A percentile compares a stretch with the other conserved stretches of the same genome.
These are phyloP conservation scores for Plenodomus tracheiphilus DNA, from an alignment of 2,329 filamentous ascomycete genomes.

Conservation along the genomic window DNA sequence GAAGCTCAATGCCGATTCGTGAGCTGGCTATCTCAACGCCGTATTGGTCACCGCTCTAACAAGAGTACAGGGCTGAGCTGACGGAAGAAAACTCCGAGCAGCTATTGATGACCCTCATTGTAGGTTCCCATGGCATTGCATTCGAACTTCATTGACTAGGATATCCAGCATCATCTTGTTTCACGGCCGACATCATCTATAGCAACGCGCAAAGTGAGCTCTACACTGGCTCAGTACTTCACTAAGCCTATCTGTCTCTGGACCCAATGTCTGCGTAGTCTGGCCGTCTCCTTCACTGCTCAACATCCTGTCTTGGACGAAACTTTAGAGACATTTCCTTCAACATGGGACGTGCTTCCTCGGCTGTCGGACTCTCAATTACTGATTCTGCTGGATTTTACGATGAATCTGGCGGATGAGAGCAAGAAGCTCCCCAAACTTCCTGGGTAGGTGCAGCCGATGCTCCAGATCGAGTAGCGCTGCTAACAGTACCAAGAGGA, in stretches of 20 bases:
- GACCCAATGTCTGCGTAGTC: conserved; percentile 66
- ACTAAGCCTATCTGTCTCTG: conserved; percentile 70
- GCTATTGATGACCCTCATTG: conserved; percentile 42
- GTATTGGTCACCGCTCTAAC: conserved; percentile 7
- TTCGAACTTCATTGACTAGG: conserved; percentile 7
- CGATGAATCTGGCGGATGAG: conserved; percentile 66
- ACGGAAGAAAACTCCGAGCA: conserved; percentile 41
- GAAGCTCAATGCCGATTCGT: conserved; percentile 92
- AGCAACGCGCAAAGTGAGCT: conserved; percentile 74
- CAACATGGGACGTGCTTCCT: conserved; percentile 51
- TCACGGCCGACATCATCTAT: conserved; percentile 54
- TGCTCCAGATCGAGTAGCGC: background rate
- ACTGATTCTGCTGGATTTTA: conserved; percentile 67
- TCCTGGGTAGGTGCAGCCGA: conserved; percentile 43
- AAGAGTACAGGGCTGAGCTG: conserved; percentile 25
- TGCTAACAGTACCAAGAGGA: conserved; percentile 28
- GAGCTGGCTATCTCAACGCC: conserved; percentile 30
- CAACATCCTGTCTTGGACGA: conserved; percentile 54
- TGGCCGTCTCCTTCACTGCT: conserved; percentile 62
- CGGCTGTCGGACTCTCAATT: conserved; percentile 56
- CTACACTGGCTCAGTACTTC: conserved; percentile 76
- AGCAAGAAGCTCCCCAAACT: conserved; percentile 69
- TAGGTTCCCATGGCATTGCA: conserved; percentile 10
- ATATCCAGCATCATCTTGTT: conserved; percentile 33
- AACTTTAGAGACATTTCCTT: conserved; percentile 49